A percentile compares a stretch with the other conserved stretches of the same genome.
phyloP scores from a whole-genome alignment of 495 filamentous ascomycete genomes.

The Corynascus novoguineensis region DNA sequence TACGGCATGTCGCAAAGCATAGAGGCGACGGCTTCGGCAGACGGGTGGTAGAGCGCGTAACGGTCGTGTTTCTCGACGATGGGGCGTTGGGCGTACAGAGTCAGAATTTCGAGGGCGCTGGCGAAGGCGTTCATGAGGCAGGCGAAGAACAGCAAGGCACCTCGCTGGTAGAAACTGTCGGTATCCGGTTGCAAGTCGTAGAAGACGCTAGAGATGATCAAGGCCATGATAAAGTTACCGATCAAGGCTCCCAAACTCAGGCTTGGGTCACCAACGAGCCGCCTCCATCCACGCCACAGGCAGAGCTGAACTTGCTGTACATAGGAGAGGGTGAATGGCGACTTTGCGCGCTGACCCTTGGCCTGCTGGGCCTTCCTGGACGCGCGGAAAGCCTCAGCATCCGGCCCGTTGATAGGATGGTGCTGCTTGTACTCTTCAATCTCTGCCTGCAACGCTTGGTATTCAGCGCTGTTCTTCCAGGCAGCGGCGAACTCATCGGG shows the following conservation, averaged over 20 bases:
- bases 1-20: constrained; percentile 82
- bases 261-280: constrained; percentile 64
- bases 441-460: constrained; percentile 57
- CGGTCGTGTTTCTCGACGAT: constrained; percentile 89
- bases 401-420: constrained; percentile 58
- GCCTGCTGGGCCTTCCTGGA: constrained; percentile 64
- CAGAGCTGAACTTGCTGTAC: constrained; percentile 67
- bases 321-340: constrained; percentile 74
- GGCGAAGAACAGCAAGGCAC: constrained; percentile 83
- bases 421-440: constrained; percentile 63
- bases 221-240: constrained; percentile 66
- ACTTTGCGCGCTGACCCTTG: constrained; percentile 53
- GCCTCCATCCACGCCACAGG: constrained; percentile 64
- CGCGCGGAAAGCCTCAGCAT: constrained; percentile 61
- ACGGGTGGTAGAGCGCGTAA: constrained; percentile 91
- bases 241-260: constrained; percentile 65
- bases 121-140: constrained; percentile 83
- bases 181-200: constrained; percentile 63
- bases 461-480: constrained; percentile 72
- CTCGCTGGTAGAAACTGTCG: constrained; percentile 67
- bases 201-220: constrained; percentile 80
- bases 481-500: constrained; percentile 69
- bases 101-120: constrained; percentile 72
- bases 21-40: constrained; percentile 77
- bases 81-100: constrained; percentile 76